Percentiles rank a stretch among this genome's conserved stretches.
phyloP scores from a whole-genome alignment of 495 filamentous ascomycete species.

The Xylaria grammica region DNA sequence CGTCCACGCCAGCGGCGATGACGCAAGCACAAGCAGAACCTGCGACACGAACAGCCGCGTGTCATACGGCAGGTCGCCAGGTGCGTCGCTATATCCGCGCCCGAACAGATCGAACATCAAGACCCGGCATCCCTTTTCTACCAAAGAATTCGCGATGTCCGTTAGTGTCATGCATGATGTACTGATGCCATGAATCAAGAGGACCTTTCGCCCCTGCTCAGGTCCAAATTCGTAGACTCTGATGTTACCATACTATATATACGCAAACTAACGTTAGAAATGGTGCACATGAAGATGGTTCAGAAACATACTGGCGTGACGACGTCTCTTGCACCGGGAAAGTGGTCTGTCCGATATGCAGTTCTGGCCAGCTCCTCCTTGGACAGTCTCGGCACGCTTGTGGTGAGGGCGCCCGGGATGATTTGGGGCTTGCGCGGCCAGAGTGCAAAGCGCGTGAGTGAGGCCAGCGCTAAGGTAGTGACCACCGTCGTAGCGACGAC shows the following conservation, averaged over 20 bases:
- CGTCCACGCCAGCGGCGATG: constrained; percentile 61
- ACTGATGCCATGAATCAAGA: constrained; percentile 85
- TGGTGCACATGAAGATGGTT: not conserved
- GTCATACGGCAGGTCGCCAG: constrained; percentile 69
- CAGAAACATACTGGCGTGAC: constrained; percentile 43
- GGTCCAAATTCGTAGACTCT: constrained; percentile 92
- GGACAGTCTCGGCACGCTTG: constrained; percentile 37
- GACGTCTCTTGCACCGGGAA: constrained; percentile 52
- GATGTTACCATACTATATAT: constrained; percentile 72
- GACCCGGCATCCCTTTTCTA: constrained; percentile 77
- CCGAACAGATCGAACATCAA: constrained; percentile 84
- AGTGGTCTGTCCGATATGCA: constrained; percentile 44
- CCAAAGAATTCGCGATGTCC: constrained; percentile 70
- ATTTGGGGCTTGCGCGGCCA: constrained; percentile 41
- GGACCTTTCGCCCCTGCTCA: constrained; percentile 74
- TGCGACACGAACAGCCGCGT: constrained; percentile 72
- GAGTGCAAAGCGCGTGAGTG: constrained; percentile 36
- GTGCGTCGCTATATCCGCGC: constrained; percentile 77
- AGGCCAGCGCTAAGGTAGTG: constrained; percentile 36
- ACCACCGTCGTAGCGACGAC: constrained; percentile 39
- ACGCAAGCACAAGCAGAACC: constrained; percentile 72
- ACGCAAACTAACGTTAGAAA: constrained; percentile 8
- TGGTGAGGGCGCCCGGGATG: constrained; percentile 44
- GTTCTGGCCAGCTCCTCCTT: constrained; percentile 36
- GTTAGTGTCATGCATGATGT: constrained; percentile 79